phyloP scores from a whole-genome alignment of 2,329 filamentous ascomycete genomes.

The Exserohilum rostratum region DNA sequence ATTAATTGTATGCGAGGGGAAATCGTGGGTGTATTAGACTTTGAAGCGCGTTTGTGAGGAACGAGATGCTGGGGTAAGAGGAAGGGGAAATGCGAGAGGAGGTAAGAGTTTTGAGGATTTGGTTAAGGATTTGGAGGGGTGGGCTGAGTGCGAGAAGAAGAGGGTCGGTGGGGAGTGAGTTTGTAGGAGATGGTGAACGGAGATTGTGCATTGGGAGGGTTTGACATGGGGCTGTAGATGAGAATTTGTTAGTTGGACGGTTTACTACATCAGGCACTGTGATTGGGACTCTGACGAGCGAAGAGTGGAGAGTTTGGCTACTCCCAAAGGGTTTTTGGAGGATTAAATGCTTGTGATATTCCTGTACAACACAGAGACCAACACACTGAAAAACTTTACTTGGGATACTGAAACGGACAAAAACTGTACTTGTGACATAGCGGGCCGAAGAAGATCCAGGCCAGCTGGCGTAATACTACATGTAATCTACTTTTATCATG shows the following conservation, averaged over 20 bases:
- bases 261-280: no score
- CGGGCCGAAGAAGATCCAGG: background rate
- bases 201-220: no score
- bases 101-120: background rate
- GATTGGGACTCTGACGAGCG: no score
- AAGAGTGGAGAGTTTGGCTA: no score
- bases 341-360: no score
- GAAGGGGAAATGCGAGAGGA: background rate
- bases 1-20: conserved; percentile 5
- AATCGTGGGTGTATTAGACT: conserved; percentile 9
- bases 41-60: conserved; percentile 5
- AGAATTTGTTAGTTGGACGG: background rate
- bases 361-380: no score
- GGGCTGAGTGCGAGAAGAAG: conserved; percentile 6
- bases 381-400: no score
- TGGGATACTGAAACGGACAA: no score
- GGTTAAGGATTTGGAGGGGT: background rate
- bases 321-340: no score
- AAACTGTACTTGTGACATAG: background rate
- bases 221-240: no score
- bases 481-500: background rate
- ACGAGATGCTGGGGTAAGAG: background rate
- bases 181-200: background rate
- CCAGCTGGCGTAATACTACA: background rate
- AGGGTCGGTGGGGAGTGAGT: background rate